Evolutionary conservation across 108 stramenopile species (phyloP).

Genomic region (Asterionellopsis glacialis): DNA sequence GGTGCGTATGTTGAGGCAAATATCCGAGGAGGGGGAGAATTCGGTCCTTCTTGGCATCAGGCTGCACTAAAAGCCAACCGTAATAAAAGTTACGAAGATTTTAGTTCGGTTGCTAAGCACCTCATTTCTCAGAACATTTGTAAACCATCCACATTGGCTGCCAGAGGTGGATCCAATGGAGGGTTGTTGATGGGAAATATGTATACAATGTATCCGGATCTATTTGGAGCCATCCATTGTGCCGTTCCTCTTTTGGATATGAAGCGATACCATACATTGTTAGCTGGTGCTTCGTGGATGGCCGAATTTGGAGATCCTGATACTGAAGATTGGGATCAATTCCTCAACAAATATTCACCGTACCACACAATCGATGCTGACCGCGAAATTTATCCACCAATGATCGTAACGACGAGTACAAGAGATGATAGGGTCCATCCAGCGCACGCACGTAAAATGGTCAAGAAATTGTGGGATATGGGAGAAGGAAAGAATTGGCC

Average conservation of each 20-base stretch:
- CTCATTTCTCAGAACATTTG: constrained; percentile 71
- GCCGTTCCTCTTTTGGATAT: constrained; percentile 96
- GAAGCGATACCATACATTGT: constrained; percentile 75
- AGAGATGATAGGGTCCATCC: constrained; percentile 95
- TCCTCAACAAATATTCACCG: constrained; percentile 80
- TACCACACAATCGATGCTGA: constrained; percentile 83
- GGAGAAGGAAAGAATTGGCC: constrained; percentile 75
- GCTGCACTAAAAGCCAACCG: constrained; percentile 80
- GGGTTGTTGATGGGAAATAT: constrained; percentile 90
- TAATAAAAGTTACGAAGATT: constrained; percentile 95
- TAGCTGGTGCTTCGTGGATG: constrained; percentile 95
- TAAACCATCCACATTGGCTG: constrained; percentile 77
- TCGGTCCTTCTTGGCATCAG: constrained; percentile 90
- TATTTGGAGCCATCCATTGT: constrained; percentile 93
- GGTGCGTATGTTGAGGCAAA: constrained; percentile 94
- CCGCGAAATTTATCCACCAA: constrained; percentile 55
- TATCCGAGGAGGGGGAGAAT: constrained; percentile 95
- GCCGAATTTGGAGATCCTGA: constrained; percentile 97
- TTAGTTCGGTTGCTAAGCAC: constrained; percentile 88
- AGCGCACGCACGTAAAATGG: constrained; percentile 90
- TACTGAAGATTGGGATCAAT: constrained; percentile 88
- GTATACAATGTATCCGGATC: constrained; percentile 87
- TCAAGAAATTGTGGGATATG: constrained; percentile 70
- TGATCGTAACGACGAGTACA: constrained; percentile 85
- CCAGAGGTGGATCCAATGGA: constrained; percentile 95